Percentiles rank a stretch among this genome's conserved stretches.
Conservation (phyloP, 2,329 filamentous ascomycete genomes). For the Claviceps sp. region DNA sequence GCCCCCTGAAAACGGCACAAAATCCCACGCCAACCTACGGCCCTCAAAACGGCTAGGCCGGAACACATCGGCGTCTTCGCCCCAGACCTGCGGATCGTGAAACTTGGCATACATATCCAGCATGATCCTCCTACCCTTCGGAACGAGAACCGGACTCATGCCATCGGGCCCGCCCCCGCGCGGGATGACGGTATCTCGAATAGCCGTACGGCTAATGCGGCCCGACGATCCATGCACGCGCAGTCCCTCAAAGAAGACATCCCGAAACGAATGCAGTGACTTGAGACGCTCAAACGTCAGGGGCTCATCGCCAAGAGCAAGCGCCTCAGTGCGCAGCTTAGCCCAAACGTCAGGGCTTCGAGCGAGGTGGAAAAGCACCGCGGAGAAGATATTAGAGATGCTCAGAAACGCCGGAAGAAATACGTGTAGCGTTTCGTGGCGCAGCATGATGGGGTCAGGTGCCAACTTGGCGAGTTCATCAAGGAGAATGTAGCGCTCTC, state of each 20-base stretch:
- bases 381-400: constrained; percentile 1
- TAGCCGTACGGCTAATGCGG: constrained; percentile 1
- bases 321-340: neutral
- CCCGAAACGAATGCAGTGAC: constrained; percentile 1
- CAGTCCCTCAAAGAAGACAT: constrained; percentile 1
- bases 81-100: neutral
- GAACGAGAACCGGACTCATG: neutral
- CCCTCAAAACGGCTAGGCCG: constrained; percentile 1
- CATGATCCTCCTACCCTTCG: neutral
- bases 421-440: constrained; percentile 1
- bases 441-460: neutral
- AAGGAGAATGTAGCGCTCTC: neutral
- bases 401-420: constrained; percentile 3
- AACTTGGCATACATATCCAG: constrained; percentile 1
- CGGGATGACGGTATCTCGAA: constrained; percentile 4
- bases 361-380: neutral
- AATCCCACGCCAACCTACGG: neutral
- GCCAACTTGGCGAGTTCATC: constrained; percentile 1
- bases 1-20: constrained; percentile 3
- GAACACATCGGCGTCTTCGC: constrained; percentile 1
- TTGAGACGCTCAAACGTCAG: constrained; percentile 1
- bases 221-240: constrained; percentile 2
- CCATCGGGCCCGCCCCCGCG: constrained; percentile 2
- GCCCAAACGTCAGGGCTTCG: constrained; percentile 1
- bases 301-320: neutral